Base-by-base conservation (phyloP, 257 asterid genomes). In the Gentiana macrophylla region DNA sequence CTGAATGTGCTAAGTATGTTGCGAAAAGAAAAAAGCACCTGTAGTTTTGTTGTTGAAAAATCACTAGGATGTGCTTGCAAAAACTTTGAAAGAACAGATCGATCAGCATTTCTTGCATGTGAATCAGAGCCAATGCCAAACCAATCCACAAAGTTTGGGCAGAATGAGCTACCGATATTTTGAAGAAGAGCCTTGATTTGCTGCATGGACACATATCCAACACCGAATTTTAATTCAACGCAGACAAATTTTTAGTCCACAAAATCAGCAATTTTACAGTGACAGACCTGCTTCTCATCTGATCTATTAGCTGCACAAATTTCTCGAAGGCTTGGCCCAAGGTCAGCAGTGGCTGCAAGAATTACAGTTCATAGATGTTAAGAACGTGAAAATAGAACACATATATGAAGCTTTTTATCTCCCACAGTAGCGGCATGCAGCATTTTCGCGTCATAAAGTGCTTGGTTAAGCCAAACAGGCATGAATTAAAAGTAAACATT, bases 171-270 rank as follows among this genome's bases (percentile, higher is more conserved):
- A 52, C 98, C 98, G 70, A 82, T 74, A 62, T 75, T 70, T 73
- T 84, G 80, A 53, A 91, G 96, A 74, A 91, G 95, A 59, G 98
- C 96, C 82, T 78, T 87, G 55, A 87, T 83, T 91, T 91, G 94
- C 98, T 91, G 89, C 50, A 76, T 35, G 50, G 2, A 41, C 46
- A 41, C 46, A 59, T n/a, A 32, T 57, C 46, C 33, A 51, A 57
- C 32, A 45, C 38, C n/a, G 13, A 12, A 48, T 56, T 34, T 53
- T 9, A 68, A 66, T 12, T 56, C 57, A 65, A 55, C 5, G 35
- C 53, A 11, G 8, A 24, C 0, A 32, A 3, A 11, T 37, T 32
- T 48, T 35, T 3, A 52, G 32, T 1, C 50, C 12, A 6, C 46
- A 44, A 32, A 35, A 15, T 36, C 45, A 52, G 46, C 3, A 35